Evolutionary conservation across 345 rosid species (phyloP), one percentile per base, ranked within the genome.

Genomic region (Bruguiera sexangula): DNA sequence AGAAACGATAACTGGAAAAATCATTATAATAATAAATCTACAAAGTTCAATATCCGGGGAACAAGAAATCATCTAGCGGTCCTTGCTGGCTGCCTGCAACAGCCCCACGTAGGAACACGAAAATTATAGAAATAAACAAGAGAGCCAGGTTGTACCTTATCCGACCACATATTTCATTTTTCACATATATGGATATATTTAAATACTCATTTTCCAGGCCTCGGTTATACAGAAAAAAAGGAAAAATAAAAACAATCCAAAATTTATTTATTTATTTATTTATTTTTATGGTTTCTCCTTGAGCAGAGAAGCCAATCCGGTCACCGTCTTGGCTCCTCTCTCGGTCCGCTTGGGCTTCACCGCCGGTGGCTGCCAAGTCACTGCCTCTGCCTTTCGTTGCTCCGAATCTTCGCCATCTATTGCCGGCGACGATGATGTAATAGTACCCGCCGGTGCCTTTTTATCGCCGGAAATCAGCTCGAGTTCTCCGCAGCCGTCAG

Each of bases 261-360:
- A 84, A 74, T 57, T 78, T 78, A 27, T 55, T 75, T 32, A 32
- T 32, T 31, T 22, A 22, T 22, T 32, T 32, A 75, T 57, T 78
- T 79, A 27, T 55, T 75, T 87, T 81, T 13, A 94, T 32, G 89
- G 79, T 66, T 81, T 85, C 82, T 86, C 88, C 64, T 80, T 84
- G 32, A 94, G 83, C n/a, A 94, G 95, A 62, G 85, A 87, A 72
- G 95, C 97, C 68, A 94, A 84, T 72, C 96, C 96, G 76, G 96
- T 91, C 76, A 94, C 95, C 34, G 86, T 70, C 81, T 87, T 89
- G 69, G 83, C 72, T 72, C 90, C 85, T 72, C 80, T 85, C 74
- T 87, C 90, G 31, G 73, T 77, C 67, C 81, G 66, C 82, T 85
- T 87, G 71, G 82, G 83, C 79, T 78, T 84, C 52, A 87, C 68